A percentile compares a stretch with the other conserved stretches of the same genome.
Conservation (phyloP, 2,329 filamentous ascomycete species). For the Scedosporium boydii region DNA sequence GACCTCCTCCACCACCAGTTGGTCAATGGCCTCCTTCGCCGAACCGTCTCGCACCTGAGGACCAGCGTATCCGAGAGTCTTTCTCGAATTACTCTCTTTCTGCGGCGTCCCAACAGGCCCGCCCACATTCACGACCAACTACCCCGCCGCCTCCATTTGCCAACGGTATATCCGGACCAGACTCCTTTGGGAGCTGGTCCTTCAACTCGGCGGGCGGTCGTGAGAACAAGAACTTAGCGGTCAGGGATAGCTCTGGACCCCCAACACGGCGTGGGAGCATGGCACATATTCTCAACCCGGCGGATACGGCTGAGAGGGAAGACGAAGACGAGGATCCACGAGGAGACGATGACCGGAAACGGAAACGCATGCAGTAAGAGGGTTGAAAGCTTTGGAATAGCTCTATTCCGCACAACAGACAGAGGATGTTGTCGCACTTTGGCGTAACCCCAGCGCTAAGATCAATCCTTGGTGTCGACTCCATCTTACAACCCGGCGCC, state of each 20-base stretch:
- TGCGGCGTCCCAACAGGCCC: conserved; percentile 25
- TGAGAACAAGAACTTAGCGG: conserved; percentile 38
- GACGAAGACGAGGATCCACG: conserved; percentile 46
- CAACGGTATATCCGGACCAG: conserved; percentile 27
- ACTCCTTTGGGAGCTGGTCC: conserved; percentile 45
- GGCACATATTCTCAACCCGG: conserved; percentile 54
- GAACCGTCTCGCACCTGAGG: conserved; percentile 37
- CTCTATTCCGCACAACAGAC: no score
- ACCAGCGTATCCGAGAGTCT: conserved; percentile 47
- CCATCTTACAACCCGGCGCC: no score
- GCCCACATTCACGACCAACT: conserved; percentile 40
- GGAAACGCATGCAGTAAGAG: conserved; percentile 45
- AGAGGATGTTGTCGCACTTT: no score
- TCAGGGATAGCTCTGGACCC: conserved; percentile 47
- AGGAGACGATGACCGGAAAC: conserved; percentile 51
- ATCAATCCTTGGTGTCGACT: no score
- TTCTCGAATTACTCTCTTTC: conserved; percentile 45
- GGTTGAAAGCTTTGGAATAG: no score
- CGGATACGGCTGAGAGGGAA: conserved; percentile 44
- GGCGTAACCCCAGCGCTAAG: no score
- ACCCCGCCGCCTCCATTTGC: conserved; percentile 43
- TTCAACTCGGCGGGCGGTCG: conserved; percentile 39
- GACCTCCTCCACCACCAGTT: conserved; percentile 49
- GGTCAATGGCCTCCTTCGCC: conserved; percentile 47
- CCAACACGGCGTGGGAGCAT: conserved; percentile 50